A percentile compares a stretch with the other conserved stretches of the same genome.
Conservation (phyloP, 768 basidiomycete species). For the Kwoniella dejecticola region DNA sequence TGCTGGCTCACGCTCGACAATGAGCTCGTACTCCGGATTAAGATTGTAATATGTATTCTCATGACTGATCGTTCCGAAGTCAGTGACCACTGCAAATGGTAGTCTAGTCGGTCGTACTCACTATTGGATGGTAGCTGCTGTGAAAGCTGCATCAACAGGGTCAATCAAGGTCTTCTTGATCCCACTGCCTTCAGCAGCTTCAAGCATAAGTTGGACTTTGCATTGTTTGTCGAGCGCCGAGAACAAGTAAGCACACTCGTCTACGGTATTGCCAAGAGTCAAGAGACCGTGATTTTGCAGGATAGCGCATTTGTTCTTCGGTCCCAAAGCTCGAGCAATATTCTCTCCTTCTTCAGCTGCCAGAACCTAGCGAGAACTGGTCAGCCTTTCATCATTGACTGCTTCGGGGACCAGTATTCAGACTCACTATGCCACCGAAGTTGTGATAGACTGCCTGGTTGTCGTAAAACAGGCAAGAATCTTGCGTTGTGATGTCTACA, state of each 20-base stretch:
- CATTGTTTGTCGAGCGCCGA: slow-evolving; percentile 44
- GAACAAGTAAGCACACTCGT: slow-evolving; percentile 38
- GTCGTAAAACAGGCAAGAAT: slow-evolving; percentile 43
- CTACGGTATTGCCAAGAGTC: slow-evolving; percentile 43
- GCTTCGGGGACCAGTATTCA: too few species aligned
- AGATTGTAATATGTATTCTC: slow-evolving; percentile 39
- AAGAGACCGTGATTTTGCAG: slow-evolving; percentile 51
- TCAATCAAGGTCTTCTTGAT: slow-evolving; percentile 32
- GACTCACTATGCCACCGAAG: slow-evolving; percentile 59
- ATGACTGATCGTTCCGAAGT: slow-evolving; percentile 13
- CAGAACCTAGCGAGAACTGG: slow-evolving; percentile 53
- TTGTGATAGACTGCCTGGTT: slow-evolving; percentile 56
- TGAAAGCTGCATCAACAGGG: slow-evolving; percentile 37
- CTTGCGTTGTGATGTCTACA: slow-evolving; percentile 40
- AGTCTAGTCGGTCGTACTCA: slow-evolving; percentile 17
- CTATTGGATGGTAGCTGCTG: slow-evolving; percentile 39
- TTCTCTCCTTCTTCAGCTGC: slow-evolving; percentile 60
- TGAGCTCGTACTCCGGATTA: slow-evolving; percentile 34
- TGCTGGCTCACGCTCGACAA: slow-evolving; percentile 30
- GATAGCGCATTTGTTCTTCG: slow-evolving; percentile 42
- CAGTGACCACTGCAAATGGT: not conserved
- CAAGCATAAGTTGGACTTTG: slow-evolving; percentile 38
- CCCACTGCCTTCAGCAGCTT: slow-evolving; percentile 37
- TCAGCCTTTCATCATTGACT: too few species aligned
- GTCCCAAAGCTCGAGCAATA: slow-evolving; percentile 57